phyloP scores from a whole-genome alignment of 192 early-diverging fungal species.

The Allomyces arbusculus region DNA sequence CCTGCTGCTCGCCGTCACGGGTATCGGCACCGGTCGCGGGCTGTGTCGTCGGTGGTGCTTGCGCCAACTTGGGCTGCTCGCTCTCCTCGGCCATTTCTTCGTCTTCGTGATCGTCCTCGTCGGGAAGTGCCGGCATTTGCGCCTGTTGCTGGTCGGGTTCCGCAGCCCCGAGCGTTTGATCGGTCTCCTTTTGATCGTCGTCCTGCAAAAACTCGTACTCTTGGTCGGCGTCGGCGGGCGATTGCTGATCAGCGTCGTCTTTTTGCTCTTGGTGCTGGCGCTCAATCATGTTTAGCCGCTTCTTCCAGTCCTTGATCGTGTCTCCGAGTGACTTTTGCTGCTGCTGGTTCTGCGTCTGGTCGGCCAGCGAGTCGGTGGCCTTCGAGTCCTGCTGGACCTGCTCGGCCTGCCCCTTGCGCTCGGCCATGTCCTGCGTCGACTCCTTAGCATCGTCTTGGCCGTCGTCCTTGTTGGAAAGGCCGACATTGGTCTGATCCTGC shows the following conservation, averaged over 20 bases:
- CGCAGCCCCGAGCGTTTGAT: slow-evolving; percentile 37
- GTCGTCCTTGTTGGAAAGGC: not conserved
- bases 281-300: slow-evolving; percentile 49
- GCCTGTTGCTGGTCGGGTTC: slow-evolving; percentile 37
- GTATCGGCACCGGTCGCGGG: not conserved
- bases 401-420: slow-evolving; percentile 20
- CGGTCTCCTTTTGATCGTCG: not conserved
- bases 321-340: slow-evolving; percentile 45
- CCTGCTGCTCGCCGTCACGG: not conserved
- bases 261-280: slow-evolving; percentile 14
- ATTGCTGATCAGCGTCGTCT: slow-evolving; percentile 57
- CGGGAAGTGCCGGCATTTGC: slow-evolving; percentile 10
- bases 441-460: not conserved
- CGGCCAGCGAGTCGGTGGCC: not conserved
- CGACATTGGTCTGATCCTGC: slow-evolving; percentile 3
- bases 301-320: slow-evolving; percentile 81
- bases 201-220: not conserved
- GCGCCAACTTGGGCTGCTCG: slow-evolving; percentile 10
- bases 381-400: slow-evolving; percentile 26
- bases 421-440: slow-evolving; percentile 36
- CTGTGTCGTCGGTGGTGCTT: slow-evolving; percentile 1
- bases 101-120: slow-evolving; percentile 18
- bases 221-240: not conserved
- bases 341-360: not conserved
- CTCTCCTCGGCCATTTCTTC: slow-evolving; percentile 15